Percentiles rank a stretch among this genome's conserved stretches.
Conservation (phyloP, 371 early-diverging fungal species). For the Racocetra persica region DNA sequence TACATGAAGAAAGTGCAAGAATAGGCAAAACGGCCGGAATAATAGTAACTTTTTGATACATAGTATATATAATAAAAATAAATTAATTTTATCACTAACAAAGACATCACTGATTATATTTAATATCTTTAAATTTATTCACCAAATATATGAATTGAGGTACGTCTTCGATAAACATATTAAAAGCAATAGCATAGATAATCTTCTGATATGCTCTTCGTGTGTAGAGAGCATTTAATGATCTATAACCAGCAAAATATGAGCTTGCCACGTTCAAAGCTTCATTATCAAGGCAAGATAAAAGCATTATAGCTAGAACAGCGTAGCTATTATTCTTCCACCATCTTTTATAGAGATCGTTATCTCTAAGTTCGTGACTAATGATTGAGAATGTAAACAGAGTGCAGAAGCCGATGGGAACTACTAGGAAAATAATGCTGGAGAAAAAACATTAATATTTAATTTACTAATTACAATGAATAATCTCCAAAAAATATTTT, state of each 20-base stretch:
- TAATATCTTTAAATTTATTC: no score
- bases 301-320: background rate
- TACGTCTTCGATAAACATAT: background rate
- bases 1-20: background rate
- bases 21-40: slow-evolving; percentile 1
- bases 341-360: background rate
- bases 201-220: background rate
- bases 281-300: slow-evolving; percentile 1
- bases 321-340: background rate
- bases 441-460: background rate
- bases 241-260: background rate
- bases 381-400: background rate
- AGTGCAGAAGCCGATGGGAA: background rate
- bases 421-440: background rate
- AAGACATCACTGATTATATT: no score
- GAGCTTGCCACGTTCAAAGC: slow-evolving; percentile 1
- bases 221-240: background rate
- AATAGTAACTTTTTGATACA: background rate
- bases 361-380: background rate
- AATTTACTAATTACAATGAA: background rate
- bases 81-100: no score
- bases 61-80: no score
- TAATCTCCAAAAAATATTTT: background rate
- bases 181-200: no score
- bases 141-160: slow-evolving; percentile 12